Conservation (phyloP, 2,329 filamentous ascomycete species). For the Coniochaeta ligniaria region DNA sequence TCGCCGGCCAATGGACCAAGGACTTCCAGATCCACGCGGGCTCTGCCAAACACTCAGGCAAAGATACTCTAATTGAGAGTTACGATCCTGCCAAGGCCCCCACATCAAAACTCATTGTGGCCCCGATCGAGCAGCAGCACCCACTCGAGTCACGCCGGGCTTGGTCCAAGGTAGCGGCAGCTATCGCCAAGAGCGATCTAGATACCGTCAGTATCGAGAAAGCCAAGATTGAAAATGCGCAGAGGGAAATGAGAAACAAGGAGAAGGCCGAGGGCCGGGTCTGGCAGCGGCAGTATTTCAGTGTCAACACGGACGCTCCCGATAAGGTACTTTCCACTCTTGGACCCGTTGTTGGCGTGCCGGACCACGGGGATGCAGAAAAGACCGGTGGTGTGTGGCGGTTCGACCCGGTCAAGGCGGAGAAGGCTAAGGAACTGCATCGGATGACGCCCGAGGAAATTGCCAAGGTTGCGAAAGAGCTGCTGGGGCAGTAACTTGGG, state of each 20-base stretch:
- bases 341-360: slow-evolving; percentile 38
- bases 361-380: slow-evolving; percentile 45
- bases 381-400: slow-evolving; percentile 57
- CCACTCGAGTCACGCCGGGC: slow-evolving; percentile 81
- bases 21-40: slow-evolving; percentile 71
- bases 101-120: slow-evolving; percentile 63
- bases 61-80: slow-evolving; percentile 41
- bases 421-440: slow-evolving; percentile 28
- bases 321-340: slow-evolving; percentile 39
- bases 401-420: slow-evolving; percentile 39
- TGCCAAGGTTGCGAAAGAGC: slow-evolving; percentile 20
- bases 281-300: slow-evolving; percentile 86
- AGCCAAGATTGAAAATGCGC: slow-evolving; percentile 80
- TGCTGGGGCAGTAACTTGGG: slow-evolving; percentile 23
- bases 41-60: slow-evolving; percentile 39
- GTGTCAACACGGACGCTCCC: slow-evolving; percentile 31
- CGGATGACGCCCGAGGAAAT: slow-evolving; percentile 26
- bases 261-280: slow-evolving; percentile 67
- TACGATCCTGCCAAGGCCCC: slow-evolving; percentile 52
- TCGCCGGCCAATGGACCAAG: slow-evolving; percentile 86
- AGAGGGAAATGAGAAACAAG: slow-evolving; percentile 64
- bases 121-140: slow-evolving; percentile 71
- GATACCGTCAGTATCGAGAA: slow-evolving; percentile 74
- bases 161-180: slow-evolving; percentile 78
- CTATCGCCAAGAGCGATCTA: slow-evolving; percentile 77